phyloP scores from a whole-genome alignment of 192 early-diverging fungal genomes.

The Umbelopsis isabellina region DNA sequence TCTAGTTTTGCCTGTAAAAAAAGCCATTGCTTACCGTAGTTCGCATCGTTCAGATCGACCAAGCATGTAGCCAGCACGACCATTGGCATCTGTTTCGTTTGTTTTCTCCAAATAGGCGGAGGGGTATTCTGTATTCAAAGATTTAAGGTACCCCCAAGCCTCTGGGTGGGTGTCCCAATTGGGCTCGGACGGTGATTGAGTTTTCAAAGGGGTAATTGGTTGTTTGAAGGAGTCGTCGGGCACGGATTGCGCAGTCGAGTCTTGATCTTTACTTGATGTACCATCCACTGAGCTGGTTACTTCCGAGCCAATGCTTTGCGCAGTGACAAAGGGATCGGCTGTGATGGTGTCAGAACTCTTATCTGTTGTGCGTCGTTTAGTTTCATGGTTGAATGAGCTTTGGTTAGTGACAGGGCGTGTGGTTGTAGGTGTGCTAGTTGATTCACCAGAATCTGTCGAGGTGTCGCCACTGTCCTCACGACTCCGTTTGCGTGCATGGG shows the following conservation, averaged over 20 bases:
- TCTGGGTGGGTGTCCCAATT: constrained; percentile 5
- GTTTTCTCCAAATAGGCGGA: constrained; percentile 6
- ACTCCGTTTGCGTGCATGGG: background rate
- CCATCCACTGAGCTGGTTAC: background rate
- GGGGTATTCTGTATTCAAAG: constrained; percentile 10
- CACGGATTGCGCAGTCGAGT: background rate
- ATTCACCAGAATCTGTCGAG: constrained; percentile 13
- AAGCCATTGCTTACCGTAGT: background rate
- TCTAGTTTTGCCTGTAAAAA: background rate
- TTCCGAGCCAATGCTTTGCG: background rate
- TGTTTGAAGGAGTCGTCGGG: background rate
- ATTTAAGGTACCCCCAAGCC: constrained; percentile 25
- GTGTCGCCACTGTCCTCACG: background rate
- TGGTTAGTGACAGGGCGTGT: background rate
- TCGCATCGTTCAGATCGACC: constrained; percentile 15
- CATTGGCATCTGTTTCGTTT: background rate
- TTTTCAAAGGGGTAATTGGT: background rate
- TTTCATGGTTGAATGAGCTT: background rate
- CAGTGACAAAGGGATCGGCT: constrained; percentile 1
- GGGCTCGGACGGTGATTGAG: background rate
- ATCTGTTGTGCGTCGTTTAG: constrained; percentile 2
- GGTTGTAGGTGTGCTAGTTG: background rate
- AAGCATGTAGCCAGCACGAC: constrained; percentile 27
- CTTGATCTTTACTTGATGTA: background rate
- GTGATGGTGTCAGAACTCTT: background rate